A percentile compares a stretch with the other conserved stretches of the same genome.
Evolutionary conservation across 2,329 filamentous ascomycete genomes (phyloP).

Genomic region (Sclerotinia nivalis): DNA sequence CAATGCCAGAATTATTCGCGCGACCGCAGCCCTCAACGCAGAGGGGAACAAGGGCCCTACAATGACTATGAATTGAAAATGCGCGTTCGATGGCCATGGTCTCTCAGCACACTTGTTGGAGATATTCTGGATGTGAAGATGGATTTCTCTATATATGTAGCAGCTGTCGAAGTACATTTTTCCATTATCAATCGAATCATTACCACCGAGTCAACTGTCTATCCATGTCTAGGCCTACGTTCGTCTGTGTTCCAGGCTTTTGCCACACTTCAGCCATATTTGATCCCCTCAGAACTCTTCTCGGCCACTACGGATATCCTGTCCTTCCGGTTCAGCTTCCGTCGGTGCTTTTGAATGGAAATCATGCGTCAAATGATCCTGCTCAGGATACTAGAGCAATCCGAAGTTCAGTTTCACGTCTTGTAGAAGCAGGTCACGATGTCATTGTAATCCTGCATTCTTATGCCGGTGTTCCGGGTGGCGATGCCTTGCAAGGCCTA

Average conservation of each 20-base stretch:
- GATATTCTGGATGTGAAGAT: conserved; percentile 11
- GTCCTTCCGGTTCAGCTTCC: conserved; percentile 42
- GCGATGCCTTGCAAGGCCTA: conserved; percentile 35
- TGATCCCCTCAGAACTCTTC: conserved; percentile 41
- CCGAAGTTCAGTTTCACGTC: conserved; percentile 39
- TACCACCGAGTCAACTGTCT: conserved; percentile 8
- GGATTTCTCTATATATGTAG: conserved; percentile 24
- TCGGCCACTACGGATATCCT: conserved; percentile 40
- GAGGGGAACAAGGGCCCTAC: conserved; percentile 10
- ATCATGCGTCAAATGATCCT: conserved; percentile 41
- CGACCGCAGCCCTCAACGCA: conserved; percentile 17
- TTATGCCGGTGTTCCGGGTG: conserved; percentile 35
- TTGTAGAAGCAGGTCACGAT: conserved; percentile 41
- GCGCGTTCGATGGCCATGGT: conserved; percentile 12
- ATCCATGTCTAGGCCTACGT: conserved; percentile 41
- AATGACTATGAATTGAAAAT: conserved; percentile 14
- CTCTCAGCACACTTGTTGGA: conserved; percentile 19
- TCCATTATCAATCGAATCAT: not conserved
- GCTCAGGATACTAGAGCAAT: conserved; percentile 45
- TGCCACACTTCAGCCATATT: conserved; percentile 45
- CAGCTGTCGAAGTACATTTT: conserved; percentile 7
- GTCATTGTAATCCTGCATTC: conserved; percentile 36
- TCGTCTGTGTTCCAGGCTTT: conserved; percentile 45
- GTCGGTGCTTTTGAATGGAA: conserved; percentile 40
- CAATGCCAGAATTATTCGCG: conserved; percentile 9